Conservation (phyloP, 2,329 filamentous ascomycete genomes). For the Uncinocarpus reesii region DNA sequence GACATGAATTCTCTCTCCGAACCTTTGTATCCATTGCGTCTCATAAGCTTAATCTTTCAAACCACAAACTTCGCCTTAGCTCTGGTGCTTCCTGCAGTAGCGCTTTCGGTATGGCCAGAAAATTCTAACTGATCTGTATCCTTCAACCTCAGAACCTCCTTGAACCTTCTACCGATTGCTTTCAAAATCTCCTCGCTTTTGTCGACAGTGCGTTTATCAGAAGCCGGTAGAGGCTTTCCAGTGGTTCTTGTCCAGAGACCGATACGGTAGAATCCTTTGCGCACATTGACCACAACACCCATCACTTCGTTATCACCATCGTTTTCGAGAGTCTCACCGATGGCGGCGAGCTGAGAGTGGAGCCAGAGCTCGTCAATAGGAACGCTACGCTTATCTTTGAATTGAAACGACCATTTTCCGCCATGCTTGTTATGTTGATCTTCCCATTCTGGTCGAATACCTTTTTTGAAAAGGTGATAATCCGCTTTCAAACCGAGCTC, state of each 20-base stretch:
- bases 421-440: constrained; percentile 98
- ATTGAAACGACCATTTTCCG: constrained; percentile 96
- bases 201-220: constrained; percentile 63
- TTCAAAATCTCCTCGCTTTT: constrained; percentile 78
- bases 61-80: constrained; percentile 90
- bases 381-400: constrained; percentile 74
- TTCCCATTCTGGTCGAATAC: constrained; percentile 96
- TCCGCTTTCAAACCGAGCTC: constrained; percentile 96
- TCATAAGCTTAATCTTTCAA: constrained; percentile 31
- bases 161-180: constrained; percentile 81
- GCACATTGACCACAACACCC: constrained; percentile 98
- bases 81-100: constrained; percentile 83
- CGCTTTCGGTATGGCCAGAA: constrained; percentile 89
- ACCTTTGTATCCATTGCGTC: background rate
- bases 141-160: constrained; percentile 76
- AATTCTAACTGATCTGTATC: constrained; percentile 76
- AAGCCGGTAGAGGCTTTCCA: constrained; percentile 68
- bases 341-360: constrained; percentile 89
- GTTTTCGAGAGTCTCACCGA: constrained; percentile 93
- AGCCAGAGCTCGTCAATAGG: constrained; percentile 95
- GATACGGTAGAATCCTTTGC: constrained; percentile 95
- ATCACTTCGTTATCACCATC: constrained; percentile 93
- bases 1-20: constrained; percentile 2
- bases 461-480: constrained; percentile 98
- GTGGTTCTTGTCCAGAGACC: constrained; percentile 95